Evolutionary conservation across 2,329 filamentous ascomycete species (phyloP).

Genomic region (Samsoniella hepiali): DNA sequence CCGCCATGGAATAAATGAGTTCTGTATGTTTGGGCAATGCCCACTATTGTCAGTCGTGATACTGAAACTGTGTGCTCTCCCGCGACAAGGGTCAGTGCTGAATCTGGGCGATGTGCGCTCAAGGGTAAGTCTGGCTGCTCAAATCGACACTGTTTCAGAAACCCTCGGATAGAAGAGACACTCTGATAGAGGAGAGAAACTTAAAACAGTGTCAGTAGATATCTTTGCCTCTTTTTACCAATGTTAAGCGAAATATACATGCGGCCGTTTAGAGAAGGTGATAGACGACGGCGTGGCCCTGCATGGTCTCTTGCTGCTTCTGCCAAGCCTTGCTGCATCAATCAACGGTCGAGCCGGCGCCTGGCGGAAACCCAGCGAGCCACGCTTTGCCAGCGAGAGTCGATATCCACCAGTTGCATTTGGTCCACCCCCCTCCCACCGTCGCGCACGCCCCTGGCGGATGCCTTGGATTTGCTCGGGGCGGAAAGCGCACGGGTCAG

Average conservation of each 20-base stretch:
- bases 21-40: neutral
- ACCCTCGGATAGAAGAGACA: neutral
- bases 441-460: neutral
- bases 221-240: neutral
- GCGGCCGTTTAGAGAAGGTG: neutral
- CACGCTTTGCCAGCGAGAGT: neutral
- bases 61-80: conserved; percentile 6
- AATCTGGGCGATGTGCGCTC: neutral
- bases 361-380: neutral
- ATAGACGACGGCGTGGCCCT: neutral
- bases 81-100: conserved; percentile 6
- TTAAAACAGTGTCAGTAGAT: no score
- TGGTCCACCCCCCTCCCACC: conserved; percentile 1
- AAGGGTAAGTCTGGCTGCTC: neutral
- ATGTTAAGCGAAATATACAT: neutral
- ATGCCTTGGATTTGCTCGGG: conserved; percentile 7
- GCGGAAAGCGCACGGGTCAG: neutral
- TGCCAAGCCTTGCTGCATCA: neutral
- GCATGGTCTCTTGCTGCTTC: neutral
- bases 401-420: neutral
- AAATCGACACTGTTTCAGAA: conserved; percentile 9
- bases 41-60: neutral
- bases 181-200: no score
- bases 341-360: neutral
- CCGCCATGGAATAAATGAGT: neutral